Conservation (phyloP, 2,329 filamentous ascomycete species). For the Fusarium duplospermum region DNA sequence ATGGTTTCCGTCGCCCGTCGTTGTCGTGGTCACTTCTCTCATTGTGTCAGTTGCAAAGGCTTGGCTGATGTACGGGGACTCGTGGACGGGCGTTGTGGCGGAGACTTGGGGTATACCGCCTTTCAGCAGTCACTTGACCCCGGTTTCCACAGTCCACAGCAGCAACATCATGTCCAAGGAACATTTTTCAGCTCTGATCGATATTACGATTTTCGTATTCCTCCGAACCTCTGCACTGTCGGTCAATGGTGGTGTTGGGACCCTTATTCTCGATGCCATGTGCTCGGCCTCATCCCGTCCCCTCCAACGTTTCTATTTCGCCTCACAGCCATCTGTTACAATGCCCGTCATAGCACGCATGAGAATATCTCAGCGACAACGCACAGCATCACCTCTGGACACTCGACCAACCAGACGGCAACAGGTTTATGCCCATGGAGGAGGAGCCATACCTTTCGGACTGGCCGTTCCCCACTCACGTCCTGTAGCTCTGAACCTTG, state of each 20-base stretch:
- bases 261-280: slow-evolving; percentile 7
- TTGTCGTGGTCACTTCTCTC: not conserved
- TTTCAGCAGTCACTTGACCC: not conserved
- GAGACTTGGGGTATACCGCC: not conserved
- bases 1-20: not conserved
- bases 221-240: not conserved
- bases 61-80: not conserved
- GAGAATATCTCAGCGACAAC: not conserved
- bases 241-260: not conserved
- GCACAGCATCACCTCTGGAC: not conserved
- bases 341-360: not conserved
- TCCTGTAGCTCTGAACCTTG: slow-evolving; percentile 17
- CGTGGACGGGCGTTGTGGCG: not conserved
- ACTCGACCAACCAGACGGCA: not conserved
- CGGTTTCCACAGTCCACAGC: not conserved
- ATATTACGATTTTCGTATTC: not conserved
- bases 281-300: slow-evolving; percentile 3
- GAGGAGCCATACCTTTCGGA: slow-evolving; percentile 2
- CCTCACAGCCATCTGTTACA: not conserved
- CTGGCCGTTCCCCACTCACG: not conserved
- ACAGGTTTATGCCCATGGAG: not conserved
- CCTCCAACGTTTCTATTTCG: not conserved
- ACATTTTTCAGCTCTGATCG: not conserved
- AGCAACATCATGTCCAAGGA: not conserved
- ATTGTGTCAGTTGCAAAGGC: not conserved